Percentiles rank a stretch among this genome's conserved stretches.
Conservation (phyloP, 305 asterid species). For the Solanum hybrid region DNA sequence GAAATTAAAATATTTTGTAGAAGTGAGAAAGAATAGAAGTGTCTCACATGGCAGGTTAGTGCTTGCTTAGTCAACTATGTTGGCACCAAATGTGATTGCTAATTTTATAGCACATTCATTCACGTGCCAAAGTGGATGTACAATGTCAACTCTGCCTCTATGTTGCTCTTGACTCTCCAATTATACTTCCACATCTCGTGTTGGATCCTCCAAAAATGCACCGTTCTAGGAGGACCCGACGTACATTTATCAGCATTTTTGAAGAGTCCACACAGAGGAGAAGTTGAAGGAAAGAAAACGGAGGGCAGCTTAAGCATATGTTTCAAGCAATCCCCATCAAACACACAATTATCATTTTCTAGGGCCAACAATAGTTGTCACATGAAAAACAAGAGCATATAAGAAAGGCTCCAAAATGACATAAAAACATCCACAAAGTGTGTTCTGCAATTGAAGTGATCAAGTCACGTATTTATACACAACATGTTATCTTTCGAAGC, state of each 20-base stretch:
- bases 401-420: neutral
- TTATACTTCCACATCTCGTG: neutral
- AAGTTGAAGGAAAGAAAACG: slow-evolving; percentile 6
- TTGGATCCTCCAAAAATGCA: neutral
- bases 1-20: neutral
- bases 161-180: neutral
- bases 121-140: neutral
- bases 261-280: neutral
- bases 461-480: neutral
- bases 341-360: neutral
- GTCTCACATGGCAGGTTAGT: neutral
- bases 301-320: neutral
- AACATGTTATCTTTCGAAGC: neutral
- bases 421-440: neutral
- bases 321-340: neutral
- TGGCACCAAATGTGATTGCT: neutral
- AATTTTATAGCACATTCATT: neutral
- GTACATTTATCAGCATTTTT: neutral
- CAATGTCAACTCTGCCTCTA: neutral
- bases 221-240: neutral
- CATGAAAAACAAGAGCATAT: neutral
- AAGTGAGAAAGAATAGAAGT: neutral
- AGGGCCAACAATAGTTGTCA: neutral
- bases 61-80: neutral
- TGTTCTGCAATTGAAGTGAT: neutral